Evolutionary conservation across 2,329 filamentous ascomycete genomes (phyloP), one percentile per base, ranked within the genome.

Genomic region (Microsporum ferrugineum): DNA sequence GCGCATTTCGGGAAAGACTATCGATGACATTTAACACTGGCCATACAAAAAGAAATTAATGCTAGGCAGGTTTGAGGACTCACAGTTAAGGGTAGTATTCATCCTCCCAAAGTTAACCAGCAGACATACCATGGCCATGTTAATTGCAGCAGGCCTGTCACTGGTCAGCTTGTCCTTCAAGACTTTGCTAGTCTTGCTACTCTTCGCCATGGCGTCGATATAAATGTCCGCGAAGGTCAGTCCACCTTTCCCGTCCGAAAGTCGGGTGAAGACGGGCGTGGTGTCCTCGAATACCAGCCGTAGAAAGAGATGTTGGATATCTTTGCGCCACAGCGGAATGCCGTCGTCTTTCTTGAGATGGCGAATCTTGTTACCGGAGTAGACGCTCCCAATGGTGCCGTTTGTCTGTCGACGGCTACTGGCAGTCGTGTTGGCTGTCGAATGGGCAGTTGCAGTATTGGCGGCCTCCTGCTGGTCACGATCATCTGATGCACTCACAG

Each of bases 121-220:
- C 66, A 99, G 78, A 75, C 94, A 99, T 62, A 99, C 92, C 94
- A 99, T 99, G 59, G 94, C 94, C 94, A 99, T 99, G 70, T 90
- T 92, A 73, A 96, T 91, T 39, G 92, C 94, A 27, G 91, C 91
- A 65, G 90, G 87, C 69, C 89, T 86, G 72, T 99, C 94, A 67
- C 87, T 94, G 69, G 96, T 82, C 65, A 99, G 81, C 79, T 99
- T 97, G 75, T 99, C 94, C 74, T 95, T 90, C 65, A 99, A 80
- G 57, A 99, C 94, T 77, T 97, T 97, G 80, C 94, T 97, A 33
- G 92, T 97, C 80, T 99, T 99, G 80, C 90, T 96, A 77, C 94
- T 99, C 73, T 91, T 85, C 2, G 94, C 91, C 92, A 99, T 97
- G 63, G 94, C 92, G 75, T 97, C 94, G 69, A 99, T 92, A 76